Conservation (phyloP, 208 protist genomes). For the Tritrichomonas musculus region DNA sequence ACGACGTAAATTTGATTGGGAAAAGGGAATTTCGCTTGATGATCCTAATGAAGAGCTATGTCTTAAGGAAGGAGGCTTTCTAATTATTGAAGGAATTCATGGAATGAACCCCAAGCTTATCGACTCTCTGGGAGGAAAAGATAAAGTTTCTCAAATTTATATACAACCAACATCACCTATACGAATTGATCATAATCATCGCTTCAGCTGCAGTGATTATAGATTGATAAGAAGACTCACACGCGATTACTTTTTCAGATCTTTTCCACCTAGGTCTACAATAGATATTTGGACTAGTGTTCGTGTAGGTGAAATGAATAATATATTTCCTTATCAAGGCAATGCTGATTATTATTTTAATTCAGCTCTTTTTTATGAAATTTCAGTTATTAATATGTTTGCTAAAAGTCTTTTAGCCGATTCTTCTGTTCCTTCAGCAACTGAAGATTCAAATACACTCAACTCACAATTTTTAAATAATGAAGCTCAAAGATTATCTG, state of each 20-base stretch:
- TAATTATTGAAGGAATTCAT: slow-evolving; percentile 26
- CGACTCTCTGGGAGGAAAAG: not conserved
- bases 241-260: not conserved
- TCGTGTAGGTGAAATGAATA: not conserved
- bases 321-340: slow-evolving; percentile 1
- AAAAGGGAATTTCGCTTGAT: not conserved
- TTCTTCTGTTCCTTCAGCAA: not conserved
- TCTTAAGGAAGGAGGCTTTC: not conserved
- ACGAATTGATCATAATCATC: not conserved
- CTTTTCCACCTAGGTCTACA: not conserved
- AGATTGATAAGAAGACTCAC: not conserved
- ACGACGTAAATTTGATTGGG: not conserved
- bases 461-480: not conserved
- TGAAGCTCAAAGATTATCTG: not conserved
- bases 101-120: slow-evolving; percentile 13
- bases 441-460: not conserved
- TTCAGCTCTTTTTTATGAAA: slow-evolving; percentile 18
- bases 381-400: not conserved
- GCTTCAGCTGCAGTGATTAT: not conserved
- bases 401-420: not conserved
- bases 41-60: not conserved
- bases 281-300: not conserved
- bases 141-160: slow-evolving; percentile 3
- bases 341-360: slow-evolving; percentile 28
- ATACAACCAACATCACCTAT: not conserved